These are phyloP conservation scores for Glebionis coronaria DNA, from an alignment of 129 eudicot genomes.

Conservation along the genomic window DNA sequence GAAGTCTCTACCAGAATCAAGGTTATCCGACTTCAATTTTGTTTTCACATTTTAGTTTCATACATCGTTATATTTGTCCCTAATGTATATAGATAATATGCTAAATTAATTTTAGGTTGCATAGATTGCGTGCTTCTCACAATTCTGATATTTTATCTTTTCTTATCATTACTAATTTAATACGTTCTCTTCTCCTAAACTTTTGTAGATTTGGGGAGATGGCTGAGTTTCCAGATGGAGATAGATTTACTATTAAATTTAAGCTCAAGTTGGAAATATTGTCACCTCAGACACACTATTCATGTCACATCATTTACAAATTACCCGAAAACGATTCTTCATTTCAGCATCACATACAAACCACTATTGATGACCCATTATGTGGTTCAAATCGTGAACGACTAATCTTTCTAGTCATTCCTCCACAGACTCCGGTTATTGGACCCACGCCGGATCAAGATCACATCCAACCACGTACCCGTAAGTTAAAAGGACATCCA, in stretches of 20 bases:
- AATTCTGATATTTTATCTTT: too few species aligned
- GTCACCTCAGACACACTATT: constrained; percentile 9
- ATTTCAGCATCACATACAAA: too few species aligned
- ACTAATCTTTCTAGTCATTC: not conserved
- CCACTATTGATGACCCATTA: too few species aligned
- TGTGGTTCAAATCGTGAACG: too few species aligned
- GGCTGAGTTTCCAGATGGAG: too few species aligned
- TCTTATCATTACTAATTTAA: too few species aligned
- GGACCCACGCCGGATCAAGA: not conserved
- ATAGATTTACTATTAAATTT: not conserved
- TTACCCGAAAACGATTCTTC: not conserved
- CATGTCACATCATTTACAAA: constrained; percentile 16
- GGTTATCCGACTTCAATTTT: not conserved
- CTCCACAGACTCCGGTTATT: not conserved
- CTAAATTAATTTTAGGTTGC: too few species aligned
- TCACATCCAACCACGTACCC: not conserved
- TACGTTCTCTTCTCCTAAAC: not conserved
- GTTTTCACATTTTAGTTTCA: too few species aligned
- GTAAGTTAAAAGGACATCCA: constrained; percentile 1
- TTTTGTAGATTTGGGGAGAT: constrained; percentile 4
- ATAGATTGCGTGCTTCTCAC: too few species aligned
- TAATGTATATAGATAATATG: too few species aligned
- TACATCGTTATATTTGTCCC: too few species aligned
- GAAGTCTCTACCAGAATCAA: constrained; percentile 4
- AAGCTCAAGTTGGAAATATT: not conserved